Base-by-base conservation (phyloP, 352 stramenopile species). In the Sclerospora graminicola region DNA sequence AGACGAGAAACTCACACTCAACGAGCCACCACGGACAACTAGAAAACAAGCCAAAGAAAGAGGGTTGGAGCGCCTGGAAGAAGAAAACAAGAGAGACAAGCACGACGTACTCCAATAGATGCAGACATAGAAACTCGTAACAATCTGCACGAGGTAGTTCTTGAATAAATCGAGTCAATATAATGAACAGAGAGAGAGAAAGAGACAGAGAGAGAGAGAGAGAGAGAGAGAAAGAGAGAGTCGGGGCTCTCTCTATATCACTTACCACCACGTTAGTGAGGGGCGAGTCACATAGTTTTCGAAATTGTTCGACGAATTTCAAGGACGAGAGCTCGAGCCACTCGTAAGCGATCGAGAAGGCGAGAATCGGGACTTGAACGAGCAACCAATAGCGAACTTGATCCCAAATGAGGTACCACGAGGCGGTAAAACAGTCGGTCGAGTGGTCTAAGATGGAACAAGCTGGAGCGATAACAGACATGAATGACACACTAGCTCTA, bases 31-130 rank as follows among this genome's bases (percentile, higher is more conserved):
- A 32, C 78, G 63, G 6, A 89, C 74, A 39, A 92, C 77, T 92
- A 49, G 14, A 40, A n/a, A n/a, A n/a, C n/a, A n/a, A n/a, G n/a
- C n/a, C n/a, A n/a, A n/a, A n/a, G n/a, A n/a, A n/a, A n/a, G n/a
- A n/a, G n/a, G n/a, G n/a, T n/a, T n/a, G n/a, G n/a, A n/a, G n/a
- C n/a, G n/a, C n/a, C n/a, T n/a, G n/a, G n/a, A n/a, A n/a, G n/a
- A n/a, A n/a, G n/a, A n/a, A n/a, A n/a, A n/a, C n/a, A n/a, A n/a
- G n/a, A n/a, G n/a, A n/a, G n/a, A n/a, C n/a, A n/a, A n/a, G n/a
- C n/a, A n/a, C n/a, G n/a, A 82, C 74, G 48, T 67, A 93, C 81
- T 76, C 81, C 78, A 93, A 21, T 82, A 68, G 49, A 84, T 60
- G 63, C 81, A 93, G 31, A 83, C 69, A 61, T 87, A 89, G 37